Evolutionary conservation across 192 early-diverging fungal genomes (phyloP).

Genomic region (Backusella mclennaniae): DNA sequence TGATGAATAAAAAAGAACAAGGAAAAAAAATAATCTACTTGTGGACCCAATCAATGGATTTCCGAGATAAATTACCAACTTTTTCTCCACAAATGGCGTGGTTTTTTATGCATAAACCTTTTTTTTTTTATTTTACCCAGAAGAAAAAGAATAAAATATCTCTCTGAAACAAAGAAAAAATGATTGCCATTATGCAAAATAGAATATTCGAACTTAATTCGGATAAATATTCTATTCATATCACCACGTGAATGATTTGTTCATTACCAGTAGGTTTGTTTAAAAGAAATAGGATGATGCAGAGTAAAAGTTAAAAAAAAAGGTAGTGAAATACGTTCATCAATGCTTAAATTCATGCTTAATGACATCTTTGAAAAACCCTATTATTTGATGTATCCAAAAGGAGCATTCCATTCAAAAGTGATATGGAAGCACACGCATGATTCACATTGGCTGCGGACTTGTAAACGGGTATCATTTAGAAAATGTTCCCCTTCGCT

Average conservation of each 20-base stretch:
- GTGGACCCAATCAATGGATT: background rate
- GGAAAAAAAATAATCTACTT: background rate
- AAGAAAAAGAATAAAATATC: background rate
- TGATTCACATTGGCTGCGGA: background rate
- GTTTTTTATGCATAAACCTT: background rate
- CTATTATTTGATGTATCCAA: background rate
- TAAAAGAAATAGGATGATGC: background rate
- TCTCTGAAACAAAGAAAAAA: background rate
- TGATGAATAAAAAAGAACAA: background rate
- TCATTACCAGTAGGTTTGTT: background rate
- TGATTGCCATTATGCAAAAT: background rate
- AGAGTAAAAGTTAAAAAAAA: background rate
- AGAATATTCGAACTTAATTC: background rate
- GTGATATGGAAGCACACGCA: background rate
- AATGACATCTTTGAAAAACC: background rate
- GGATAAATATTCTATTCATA: background rate
- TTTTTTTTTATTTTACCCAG: no score
- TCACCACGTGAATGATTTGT: background rate
- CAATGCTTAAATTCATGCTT: background rate
- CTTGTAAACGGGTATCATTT: background rate
- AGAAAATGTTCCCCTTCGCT: background rate
- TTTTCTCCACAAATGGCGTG: background rate
- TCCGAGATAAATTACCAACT: background rate
- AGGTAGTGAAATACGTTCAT: background rate
- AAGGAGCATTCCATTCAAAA: conserved; percentile 2